Evolutionary conservation across 2,329 filamentous ascomycete species (phyloP), one percentile per base, ranked within the genome.

Genomic region (Fragosphaeria purpurea): DNA sequence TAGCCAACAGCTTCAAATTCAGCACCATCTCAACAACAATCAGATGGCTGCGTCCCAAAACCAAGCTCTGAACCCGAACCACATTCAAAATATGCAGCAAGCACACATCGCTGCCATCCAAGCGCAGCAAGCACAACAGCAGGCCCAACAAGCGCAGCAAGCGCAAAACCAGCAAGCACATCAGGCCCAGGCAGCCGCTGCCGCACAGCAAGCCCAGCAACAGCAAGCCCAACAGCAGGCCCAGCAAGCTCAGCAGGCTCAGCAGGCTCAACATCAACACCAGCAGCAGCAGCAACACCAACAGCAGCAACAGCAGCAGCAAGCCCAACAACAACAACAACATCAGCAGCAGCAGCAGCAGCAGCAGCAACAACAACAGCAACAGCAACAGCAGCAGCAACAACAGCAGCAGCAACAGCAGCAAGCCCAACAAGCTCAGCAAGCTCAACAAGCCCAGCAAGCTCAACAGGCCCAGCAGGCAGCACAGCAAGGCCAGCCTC

Each of bases 141-240:
- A 70, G 9, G 52, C 57, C 7, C 56, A 56, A 33, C 51, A 64
- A 58, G 58, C 63, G 53, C 65, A 62, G 53, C 68, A 78, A 43
- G 79, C 78, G 59, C 73, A 79, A 62, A 53, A 68, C 76, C 47
- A 72, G 46, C 66, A 66, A 31, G 55, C 57, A n/a, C 56, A 71
- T 50, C 52, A 69, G 32, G 50, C 53, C 12, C 57, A 59, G 22
- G 32, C 53, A 55, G 38, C 55, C 61, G 53, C 61, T 59, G 57
- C 65, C 51, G 22, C 22, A 31, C 57, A 57, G 40, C 55, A 55
- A 22, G 41, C 38, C 3, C 69, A 70, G 46, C 65, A 69, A 44
- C 64, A 62, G 50, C 72, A 78, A 49, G 77, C 75, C 50, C 67
- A 77, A 48, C 77, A 78, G 62, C 52, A 67, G 76, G 8, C 51